Base-by-base conservation (phyloP, 2,329 filamentous ascomycete species). In the Colletotrichum sp. region DNA sequence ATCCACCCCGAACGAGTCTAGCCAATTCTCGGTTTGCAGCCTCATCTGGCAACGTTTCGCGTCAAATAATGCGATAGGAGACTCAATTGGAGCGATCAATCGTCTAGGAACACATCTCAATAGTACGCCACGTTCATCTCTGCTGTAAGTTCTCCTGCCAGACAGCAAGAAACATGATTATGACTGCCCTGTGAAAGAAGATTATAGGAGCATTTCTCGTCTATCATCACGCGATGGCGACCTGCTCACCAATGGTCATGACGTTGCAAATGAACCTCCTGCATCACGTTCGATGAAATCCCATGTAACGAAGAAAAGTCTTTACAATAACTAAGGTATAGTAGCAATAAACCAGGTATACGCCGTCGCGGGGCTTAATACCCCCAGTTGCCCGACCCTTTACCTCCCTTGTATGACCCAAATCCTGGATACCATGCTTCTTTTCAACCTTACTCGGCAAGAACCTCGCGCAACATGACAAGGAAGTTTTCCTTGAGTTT, bases 401-500 rank as follows among this genome's bases (percentile, higher is more conserved):
- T 60, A 66, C 39, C 65, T 55, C 44, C 73, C 69, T 59, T 64
- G 26, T 73, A n/a, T 73, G 59, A 73, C 55, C 69, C 72, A 36
- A 49, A 60, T 71, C 30, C 63, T 57, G 64, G 44, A 73, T 60
- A 69, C 59, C 63, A 68, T 73, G 70, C 64, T 57, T 75, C 34
- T 57, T 57, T 49, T 73, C 15, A 32, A 64, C 15, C 57, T 78
- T 90, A 96, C 81, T 95, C 91, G 30, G 95, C 95, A 81, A 98
- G 87, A 55, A 98, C 95, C 80, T 92, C 90, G 80, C 96, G 91
- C 81, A 98, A 85, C 94, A 98, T 97, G 67, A 90, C 87, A 82
- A 96, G 85, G 84, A 98, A 98, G 77, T 93, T 93, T 6, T 95
- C 94, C 80, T 92, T 92, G 81, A 98, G 85, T 83, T 96, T 96